Conservation (phyloP, 345 rosid species). For the Salix exigua region DNA sequence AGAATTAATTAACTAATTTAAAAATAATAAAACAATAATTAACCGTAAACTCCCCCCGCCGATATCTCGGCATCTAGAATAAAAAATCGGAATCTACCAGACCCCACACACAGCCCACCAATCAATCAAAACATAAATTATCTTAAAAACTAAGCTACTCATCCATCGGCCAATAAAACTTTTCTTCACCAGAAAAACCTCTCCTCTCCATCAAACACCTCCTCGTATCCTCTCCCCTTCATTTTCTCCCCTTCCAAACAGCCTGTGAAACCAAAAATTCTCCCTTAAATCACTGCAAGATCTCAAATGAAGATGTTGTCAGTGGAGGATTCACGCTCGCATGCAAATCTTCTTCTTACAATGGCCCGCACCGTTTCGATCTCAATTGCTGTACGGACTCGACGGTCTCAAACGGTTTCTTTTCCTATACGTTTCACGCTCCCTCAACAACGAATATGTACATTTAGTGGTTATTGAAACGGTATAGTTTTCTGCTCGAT, state of each 20-base stretch:
- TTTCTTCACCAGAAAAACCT: too few species aligned
- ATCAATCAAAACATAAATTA: too few species aligned
- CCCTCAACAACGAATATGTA: constrained; percentile 47
- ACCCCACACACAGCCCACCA: too few species aligned
- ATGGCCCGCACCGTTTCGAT: constrained; percentile 37
- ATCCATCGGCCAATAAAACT: too few species aligned
- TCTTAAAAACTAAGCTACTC: too few species aligned
- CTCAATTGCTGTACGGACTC: constrained; percentile 44
- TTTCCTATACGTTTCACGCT: constrained; percentile 39
- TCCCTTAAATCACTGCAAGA: constrained; percentile 14
- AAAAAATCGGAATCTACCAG: too few species aligned
- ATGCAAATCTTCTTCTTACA: constrained; percentile 35
- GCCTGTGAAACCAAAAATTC: background rate
- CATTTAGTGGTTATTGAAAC: constrained; percentile 21
- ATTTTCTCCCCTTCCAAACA: constrained; percentile 16
- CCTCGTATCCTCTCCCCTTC: background rate
- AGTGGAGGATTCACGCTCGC: constrained; percentile 51
- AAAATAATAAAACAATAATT: too few species aligned
- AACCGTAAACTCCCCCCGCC: too few species aligned
- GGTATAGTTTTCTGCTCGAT: constrained; percentile 8
- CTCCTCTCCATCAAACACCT: too few species aligned
- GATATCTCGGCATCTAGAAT: too few species aligned
- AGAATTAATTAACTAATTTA: too few species aligned
- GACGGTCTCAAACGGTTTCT: constrained; percentile 33
- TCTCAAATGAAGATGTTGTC: constrained; percentile 51